Base-by-base conservation (phyloP, 495 filamentous ascomycete species). In the Penicillium paxilli region DNA sequence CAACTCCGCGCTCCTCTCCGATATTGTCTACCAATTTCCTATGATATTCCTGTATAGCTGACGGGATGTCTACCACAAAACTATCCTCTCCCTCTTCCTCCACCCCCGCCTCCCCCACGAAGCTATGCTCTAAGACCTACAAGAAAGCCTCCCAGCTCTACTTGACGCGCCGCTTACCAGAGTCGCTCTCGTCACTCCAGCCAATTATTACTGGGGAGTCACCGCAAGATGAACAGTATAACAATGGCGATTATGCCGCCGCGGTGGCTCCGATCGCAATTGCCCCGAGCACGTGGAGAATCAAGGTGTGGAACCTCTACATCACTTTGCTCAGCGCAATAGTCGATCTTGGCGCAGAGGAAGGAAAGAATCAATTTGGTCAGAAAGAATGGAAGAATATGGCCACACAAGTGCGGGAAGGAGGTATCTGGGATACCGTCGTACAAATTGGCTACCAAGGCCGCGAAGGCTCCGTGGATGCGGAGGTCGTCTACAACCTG, bases 221-320 rank as follows among this genome's bases (percentile, higher is more conserved):
- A 49, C 22, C 59, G 24, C 56, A 67, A 49, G 67, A 71, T 41
- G 70, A 73, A 12, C 65, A 70, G 14, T 64, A 79, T 54, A 59
- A 52, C 30, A 69, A 71, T 51, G 68, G 73, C 30, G 69, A 71
- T 24, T 58, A 63, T 23, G 58, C 70, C 12, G 48, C 63, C 12
- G 59, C 69, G 14, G 70, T 77, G 24, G 88, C 90, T 37, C 89
- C 89, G 3, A 85, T 96, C 46, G 84, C 85, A 47, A 78, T 75
- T 55, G 88, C 88, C 50, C 88, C 88, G 44, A 79, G 84, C 47
- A 86, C 84, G 33, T 90, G 88, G 52, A 79, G 93, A 56, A 90
- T 96, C 71, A 98, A 96, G 69, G 84, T 97, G 49, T 98, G 95
- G 95, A 95, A 90, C 70, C 80, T 98, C 59, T 98, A 98, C 69